Evolutionary conservation across 208 protist species (phyloP), one percentile per base, ranked within the genome.

Genomic region (Acanthamoeba rhysodes): DNA sequence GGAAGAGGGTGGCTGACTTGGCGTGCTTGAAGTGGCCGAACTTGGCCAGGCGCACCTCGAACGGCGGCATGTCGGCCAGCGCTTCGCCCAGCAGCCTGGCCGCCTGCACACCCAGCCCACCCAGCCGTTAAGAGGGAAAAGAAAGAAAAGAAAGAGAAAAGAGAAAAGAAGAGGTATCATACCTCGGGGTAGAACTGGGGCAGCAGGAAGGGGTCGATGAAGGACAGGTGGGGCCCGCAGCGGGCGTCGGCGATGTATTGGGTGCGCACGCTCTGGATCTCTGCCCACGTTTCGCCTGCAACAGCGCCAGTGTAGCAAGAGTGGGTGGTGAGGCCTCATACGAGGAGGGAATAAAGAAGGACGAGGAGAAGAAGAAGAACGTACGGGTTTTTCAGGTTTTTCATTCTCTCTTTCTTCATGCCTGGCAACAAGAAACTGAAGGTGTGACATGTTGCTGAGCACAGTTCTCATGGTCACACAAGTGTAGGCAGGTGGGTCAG

Each of bases 151-250:
- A 72, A 27, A 72, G 22, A 72, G 2, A 12, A 34, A 27, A 14
- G 4, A 32, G 12, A 34, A 16, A 72, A 14, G 9, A 41, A 27
- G 2, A 53, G 41, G n/a, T 0, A 6, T 55, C 0, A 5, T 53
- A 57, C 87, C 62, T 93, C 62, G 29, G 57, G 64, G 48, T 78
- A 93, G 87, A 76, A 32, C 2, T 93, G 14, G 8, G 87, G 87
- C 59, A 93, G 27, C 0, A 93, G 5, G 87, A 93, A 93, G 10
- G 87, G 87, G 62, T 93, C 87, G 32, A 93, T 76, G 62, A 93
- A 93, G 34, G 87, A 93, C 6, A 93, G 24, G 45, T 93, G 87
- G n/a, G 87, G 87, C 5, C 87, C 87, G 62, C 87, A 93, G 7
- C 87, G 57, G 45, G 87, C 87, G 22, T 93, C 87, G 20, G 64